Percentiles rank a stretch among this genome's conserved stretches.
Conservation (phyloP, 371 early-diverging fungal genomes). For the Lichtheimia hyalospora region DNA sequence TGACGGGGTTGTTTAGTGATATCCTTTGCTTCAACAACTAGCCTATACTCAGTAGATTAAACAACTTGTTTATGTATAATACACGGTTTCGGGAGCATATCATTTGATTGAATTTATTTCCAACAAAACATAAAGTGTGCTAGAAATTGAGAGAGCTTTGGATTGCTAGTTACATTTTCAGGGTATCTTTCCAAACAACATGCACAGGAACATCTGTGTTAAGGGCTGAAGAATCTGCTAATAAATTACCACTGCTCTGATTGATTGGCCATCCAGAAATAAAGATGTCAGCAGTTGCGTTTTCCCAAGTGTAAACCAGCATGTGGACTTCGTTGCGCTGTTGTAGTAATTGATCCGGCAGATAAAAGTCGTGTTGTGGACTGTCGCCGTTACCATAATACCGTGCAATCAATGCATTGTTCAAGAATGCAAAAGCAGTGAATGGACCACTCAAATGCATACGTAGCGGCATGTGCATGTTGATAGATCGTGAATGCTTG, state of each 20-base stretch:
- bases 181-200: too few relatives aligned
- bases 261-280: constrained; percentile 48
- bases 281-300: constrained; percentile 25
- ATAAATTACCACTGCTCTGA: constrained; percentile 19
- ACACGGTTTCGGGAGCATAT: too few relatives aligned
- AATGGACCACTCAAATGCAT: constrained; percentile 64
- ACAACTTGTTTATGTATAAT: too few relatives aligned
- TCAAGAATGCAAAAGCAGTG: constrained; percentile 66
- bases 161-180: too few relatives aligned
- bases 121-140: too few relatives aligned
- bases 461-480: constrained; percentile 58
- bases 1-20: constrained; percentile 6
- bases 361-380: constrained; percentile 74
- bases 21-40: constrained; percentile 16
- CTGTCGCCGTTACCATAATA: constrained; percentile 78
- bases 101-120: too few relatives aligned
- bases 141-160: too few relatives aligned
- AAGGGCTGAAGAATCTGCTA: neutral
- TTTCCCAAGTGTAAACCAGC: constrained; percentile 45
- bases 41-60: too few relatives aligned
- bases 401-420: constrained; percentile 62
- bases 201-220: too few relatives aligned
- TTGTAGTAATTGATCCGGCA: constrained; percentile 62
- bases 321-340: constrained; percentile 28
- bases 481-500: constrained; percentile 3